Evolutionary conservation across 495 filamentous ascomycete genomes (phyloP), one percentile per base, ranked within the genome.

Genomic region (Chaetomium fimeti): DNA sequence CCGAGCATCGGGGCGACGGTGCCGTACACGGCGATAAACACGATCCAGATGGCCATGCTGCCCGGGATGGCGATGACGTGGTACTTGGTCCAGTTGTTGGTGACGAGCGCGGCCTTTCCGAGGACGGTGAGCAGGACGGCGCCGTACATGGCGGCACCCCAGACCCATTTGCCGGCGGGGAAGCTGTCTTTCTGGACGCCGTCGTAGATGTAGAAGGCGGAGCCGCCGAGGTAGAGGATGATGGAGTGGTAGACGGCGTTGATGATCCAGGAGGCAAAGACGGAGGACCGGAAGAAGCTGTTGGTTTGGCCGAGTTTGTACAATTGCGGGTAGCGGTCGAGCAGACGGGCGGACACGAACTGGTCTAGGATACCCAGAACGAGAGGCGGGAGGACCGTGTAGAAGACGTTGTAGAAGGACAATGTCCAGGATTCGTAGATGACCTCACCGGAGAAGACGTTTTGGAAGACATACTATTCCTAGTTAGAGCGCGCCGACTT

Each of bases 371-470:
- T 96, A 68, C 95, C 95, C 77, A 99, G 91, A 28, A 89, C 93
- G 51, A 99, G 88, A 1, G 95, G 95, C 45, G 95, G 95, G 38
- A 97, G 78, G 49, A 95, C 89, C 11, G 95, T 98, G 78, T 96
- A 99, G 75, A 99, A 89, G 75, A 99, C 92, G 81, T 99, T 99
- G 83, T 97, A 99, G 81, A 97, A 96, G 16, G 95, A 97, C 16
- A 99, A 82, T 2, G 93, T 97, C 95, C 95, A 99, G 16, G 93
- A 97, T 78, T 99, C 95, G 85, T 93, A 97, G 74, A 99, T 99
- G 69, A 98, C 92, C 74, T 97, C 87, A 67, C 94, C 95, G 1
- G 94, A 97, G 77, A 98, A 99, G 65, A 88, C 90, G 73, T 99
- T 98, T 87, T 96, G 91, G 79, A 99, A 99, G 22, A 91, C 90